A percentile compares a stretch with the other conserved stretches of the same genome.
Conservation (phyloP, 768 basidiomycete genomes). For the Boletus tomentosulus region DNA sequence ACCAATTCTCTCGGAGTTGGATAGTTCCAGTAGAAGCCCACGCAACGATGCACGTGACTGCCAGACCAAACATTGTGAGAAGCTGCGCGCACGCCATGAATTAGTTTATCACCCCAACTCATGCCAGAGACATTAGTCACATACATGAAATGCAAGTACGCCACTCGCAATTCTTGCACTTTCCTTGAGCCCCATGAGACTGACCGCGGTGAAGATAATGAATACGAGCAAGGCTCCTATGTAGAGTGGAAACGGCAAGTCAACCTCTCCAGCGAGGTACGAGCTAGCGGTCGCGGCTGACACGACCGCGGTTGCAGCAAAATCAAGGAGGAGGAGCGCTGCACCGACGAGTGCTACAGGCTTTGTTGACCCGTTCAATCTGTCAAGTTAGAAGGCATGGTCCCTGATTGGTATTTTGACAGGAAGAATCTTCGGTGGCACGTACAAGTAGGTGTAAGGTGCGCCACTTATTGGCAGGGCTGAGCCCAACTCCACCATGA, state of each 20-base stretch:
- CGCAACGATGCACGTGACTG: slow-evolving; percentile 44
- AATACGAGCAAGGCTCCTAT: slow-evolving; percentile 53
- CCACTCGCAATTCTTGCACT: slow-evolving; percentile 57
- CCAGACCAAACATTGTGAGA: slow-evolving; percentile 52
- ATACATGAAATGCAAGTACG: slow-evolving; percentile 58
- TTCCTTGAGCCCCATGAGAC: slow-evolving; percentile 57
- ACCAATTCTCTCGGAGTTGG: slow-evolving; percentile 56
- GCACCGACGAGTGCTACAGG: slow-evolving; percentile 61
- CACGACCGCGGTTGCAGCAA: slow-evolving; percentile 62
- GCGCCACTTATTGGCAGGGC: slow-evolving; percentile 68
- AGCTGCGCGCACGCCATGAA: slow-evolving; percentile 32
- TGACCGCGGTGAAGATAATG: slow-evolving; percentile 47
- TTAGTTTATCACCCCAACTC: neutral
- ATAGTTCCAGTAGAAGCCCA: slow-evolving; percentile 49
- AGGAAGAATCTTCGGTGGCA: neutral
- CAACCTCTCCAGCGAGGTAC: slow-evolving; percentile 63
- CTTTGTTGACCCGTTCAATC: slow-evolving; percentile 63
- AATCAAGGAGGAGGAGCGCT: slow-evolving; percentile 66
- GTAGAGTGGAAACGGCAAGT: slow-evolving; percentile 52
- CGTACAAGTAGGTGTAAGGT: slow-evolving; percentile 66
- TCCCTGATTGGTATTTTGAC: neutral
- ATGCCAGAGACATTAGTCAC: slow-evolving; percentile 11
- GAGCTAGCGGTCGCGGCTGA: slow-evolving; percentile 69
- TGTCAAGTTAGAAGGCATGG: slow-evolving; percentile 15
- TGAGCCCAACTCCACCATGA: slow-evolving; percentile 69